Base-by-base conservation (phyloP, 176 grass and related monocot species). In the maize (Zea mays) region DNA sequence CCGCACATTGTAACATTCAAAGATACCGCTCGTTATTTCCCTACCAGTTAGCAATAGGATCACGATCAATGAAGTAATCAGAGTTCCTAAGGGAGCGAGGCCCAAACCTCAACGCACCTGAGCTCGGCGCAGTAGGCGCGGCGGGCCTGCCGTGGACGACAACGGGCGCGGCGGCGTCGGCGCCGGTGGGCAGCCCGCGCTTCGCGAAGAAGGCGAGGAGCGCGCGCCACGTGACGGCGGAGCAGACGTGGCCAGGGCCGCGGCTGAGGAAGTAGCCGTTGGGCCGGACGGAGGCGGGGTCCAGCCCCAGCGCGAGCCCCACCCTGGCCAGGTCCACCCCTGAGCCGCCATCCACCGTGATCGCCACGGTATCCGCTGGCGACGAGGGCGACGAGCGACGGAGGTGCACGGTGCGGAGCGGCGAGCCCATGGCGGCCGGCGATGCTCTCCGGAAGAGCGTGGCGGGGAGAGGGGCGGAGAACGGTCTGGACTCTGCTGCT, bases 261-360 rank as follows among this genome's bases (percentile, higher is more conserved):
- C 85, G 81, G 87, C 91, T 90, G 73, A 93, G 64, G 85, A 93
- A 90, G 85, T 87, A 78, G 74, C 85, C 74, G 78, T 93, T 93
- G 65, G 87, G 87, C 69, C 78, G 87, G 49, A 93, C 84, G 69
- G 87, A 67, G 42, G 78, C 79, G 0, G 91, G 84, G 38, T 87
- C 87, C 59, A 93, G 75, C 47, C 91, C 74, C 82, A 93, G 50
- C 50, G 91, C 74, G 13, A 62, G 70, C 4, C 91, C 91, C 14
- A 88, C 74, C 10, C 8, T 27, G 0, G 56, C 84, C 57, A 87
- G 79, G 85, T 87, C 87, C 70, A 93, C 90, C 36, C 84, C 84
- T 47, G 63, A 51, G 17, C 62, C 33, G 19, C 15, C 77, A 64
- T 81, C 82, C 43, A 80, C 74, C 9, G 61, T 3, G 56, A 81